These are phyloP conservation scores for Botrytis squamosa DNA, from an alignment of 2,329 filamentous ascomycete species.

Conservation along the genomic window DNA sequence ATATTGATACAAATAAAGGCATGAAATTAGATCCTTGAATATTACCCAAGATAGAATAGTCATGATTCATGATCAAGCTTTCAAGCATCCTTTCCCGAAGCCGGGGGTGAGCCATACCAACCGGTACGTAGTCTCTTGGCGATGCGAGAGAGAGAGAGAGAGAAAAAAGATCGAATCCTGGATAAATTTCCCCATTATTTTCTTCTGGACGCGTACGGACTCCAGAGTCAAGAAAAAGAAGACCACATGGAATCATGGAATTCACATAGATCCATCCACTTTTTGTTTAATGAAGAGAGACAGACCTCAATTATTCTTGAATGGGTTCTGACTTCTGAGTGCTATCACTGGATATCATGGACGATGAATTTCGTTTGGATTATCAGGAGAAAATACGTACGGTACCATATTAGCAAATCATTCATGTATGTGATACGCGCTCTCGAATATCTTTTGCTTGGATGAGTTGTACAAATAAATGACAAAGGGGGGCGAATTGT, in stretches of 20 bases:
- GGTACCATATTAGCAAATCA: background rate
- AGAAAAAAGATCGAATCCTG: background rate
- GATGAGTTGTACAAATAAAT: background rate
- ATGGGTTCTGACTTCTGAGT: background rate
- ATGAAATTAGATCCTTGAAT: background rate
- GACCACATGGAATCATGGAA: background rate
- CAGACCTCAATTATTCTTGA: background rate
- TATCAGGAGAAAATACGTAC: background rate
- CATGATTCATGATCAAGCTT: background rate
- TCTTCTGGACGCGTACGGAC: background rate
- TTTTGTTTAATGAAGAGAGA: background rate
- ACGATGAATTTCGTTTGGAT: background rate
- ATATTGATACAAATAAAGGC: background rate
- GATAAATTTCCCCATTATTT: background rate
- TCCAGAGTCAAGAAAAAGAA: background rate
- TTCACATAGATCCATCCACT: background rate
- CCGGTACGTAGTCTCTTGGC: background rate
- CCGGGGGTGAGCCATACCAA: background rate
- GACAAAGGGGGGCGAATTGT: background rate
- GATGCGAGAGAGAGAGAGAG: background rate
- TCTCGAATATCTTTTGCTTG: background rate
- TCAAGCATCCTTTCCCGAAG: background rate
- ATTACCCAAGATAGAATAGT: background rate
- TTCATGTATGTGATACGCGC: background rate
- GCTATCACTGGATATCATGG: no score